Evolutionary conservation across 352 stramenopile genomes (phyloP).

Genomic region (Phytophthora ohioensis): DNA sequence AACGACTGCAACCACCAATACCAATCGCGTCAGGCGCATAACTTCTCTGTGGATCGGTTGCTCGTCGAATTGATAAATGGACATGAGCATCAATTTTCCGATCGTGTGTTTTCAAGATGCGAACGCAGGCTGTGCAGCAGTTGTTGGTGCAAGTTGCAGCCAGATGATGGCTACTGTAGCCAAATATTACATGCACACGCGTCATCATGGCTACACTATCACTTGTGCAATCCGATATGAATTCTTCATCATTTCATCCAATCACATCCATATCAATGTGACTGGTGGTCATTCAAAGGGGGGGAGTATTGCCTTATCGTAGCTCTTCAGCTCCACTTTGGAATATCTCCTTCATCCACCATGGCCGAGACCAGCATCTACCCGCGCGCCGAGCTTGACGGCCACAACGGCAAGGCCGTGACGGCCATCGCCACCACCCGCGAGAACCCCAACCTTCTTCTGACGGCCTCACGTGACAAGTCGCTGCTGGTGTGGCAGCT

Average conservation of each 20-base stretch:
- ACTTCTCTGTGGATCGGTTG: not conserved
- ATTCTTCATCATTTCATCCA: slow-evolving; percentile 4
- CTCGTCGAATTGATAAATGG: slow-evolving; percentile 6
- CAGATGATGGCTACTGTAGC: not conserved
- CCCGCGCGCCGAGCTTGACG: slow-evolving; percentile 88
- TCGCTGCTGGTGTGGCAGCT: slow-evolving; percentile 90
- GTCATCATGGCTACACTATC: not conserved
- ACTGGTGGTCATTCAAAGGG: slow-evolving; percentile 24
- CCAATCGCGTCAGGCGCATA: not conserved
- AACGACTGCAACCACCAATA: not conserved
- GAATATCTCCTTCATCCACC: slow-evolving; percentile 35
- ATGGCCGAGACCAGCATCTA: slow-evolving; percentile 90
- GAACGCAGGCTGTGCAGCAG: not conserved
- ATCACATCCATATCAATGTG: slow-evolving; percentile 8
- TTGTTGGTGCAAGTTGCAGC: not conserved
- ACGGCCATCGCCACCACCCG: slow-evolving; percentile 97
- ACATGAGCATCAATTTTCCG: not conserved
- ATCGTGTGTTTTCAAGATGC: not conserved
- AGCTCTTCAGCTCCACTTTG: slow-evolving; percentile 33
- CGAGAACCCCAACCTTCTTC: slow-evolving; percentile 99
- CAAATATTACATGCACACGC: not conserved
- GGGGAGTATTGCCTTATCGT: not conserved
- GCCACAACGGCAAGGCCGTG: slow-evolving; percentile 92
- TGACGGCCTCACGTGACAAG: slow-evolving; percentile 99
- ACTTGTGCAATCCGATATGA: not conserved